Base-by-base conservation (phyloP, 768 basidiomycete species). In the Pleurotus tuber-regium region DNA sequence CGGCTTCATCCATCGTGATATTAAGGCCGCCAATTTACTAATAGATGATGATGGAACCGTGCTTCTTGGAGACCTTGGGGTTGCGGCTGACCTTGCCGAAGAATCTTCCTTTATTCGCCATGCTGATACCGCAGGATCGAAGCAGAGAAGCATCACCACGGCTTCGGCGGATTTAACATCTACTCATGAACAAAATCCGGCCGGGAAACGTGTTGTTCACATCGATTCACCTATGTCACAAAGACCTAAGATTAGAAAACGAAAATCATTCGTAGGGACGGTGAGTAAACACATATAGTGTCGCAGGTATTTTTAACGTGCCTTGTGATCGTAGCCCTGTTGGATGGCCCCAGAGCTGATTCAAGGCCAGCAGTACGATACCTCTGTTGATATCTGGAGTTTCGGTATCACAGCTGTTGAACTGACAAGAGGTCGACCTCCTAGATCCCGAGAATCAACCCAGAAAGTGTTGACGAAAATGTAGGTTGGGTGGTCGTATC, bases 281-380 rank as follows among this genome's bases (percentile, higher is more conserved):
- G 87, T 88, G 52, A 44, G 83, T n/a, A n/a, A n/a, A n/a, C n/a
- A n/a, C n/a, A n/a, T n/a, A n/a, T n/a, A n/a, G n/a, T n/a, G n/a
- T n/a, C n/a, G n/a, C n/a, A n/a, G n/a, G n/a, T n/a, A n/a, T n/a
- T n/a, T 50, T 35, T 56, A 25, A 47, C 38, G 30, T 31, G 10
- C 43, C 24, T 58, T 19, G 21, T 24, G 10, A 54, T 24, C 14
- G 24, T 52, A 85, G 83, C 95, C 95, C 1, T 92, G 89, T 64
- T 97, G 92, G 92, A 98, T 97, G 94, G 92, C 95, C 0, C 95
- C 95, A 1, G 95, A 98, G 60, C 79, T 97, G 19, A 89, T 98
- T 42, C 79, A 87, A 58, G 89, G 92, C 43, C 80, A 79, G 58
- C 80, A 82, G 50, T 96, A 95, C 64, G 92, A 95, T 63, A 78